Base-by-base conservation (phyloP, 352 stramenopile genomes). In the Aphanomyces euteiches region DNA sequence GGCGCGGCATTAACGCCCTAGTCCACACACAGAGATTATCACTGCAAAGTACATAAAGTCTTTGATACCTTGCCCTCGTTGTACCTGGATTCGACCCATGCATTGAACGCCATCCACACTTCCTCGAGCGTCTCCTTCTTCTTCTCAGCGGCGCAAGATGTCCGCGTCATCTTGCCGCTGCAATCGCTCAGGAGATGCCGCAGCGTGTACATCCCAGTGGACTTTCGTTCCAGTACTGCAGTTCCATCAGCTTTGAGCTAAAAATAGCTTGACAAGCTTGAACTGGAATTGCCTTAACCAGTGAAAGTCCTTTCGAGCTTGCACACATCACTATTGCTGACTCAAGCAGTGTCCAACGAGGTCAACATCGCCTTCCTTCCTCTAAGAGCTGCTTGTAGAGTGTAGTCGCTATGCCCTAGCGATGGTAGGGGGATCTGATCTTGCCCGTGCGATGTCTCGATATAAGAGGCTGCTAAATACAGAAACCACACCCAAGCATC, bases 81-180 rank as follows among this genome's bases (percentile, higher is more conserved):
- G 65, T 90, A 89, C 43, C 82, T 82, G 47, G 81, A 87, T 53
- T 89, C 81, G 64, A 92, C 85, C 84, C 84, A 92, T 57, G 84
- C 84, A 64, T 90, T 92, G 50, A 92, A 75, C 37, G 84, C 84
- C 4, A 78, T 70, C 84, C 84, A 92, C 12, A 90, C 72, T 58
- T 88, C 80, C 66, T 88, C 84, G 13, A 92, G 79, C 8, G 79
- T 90, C 70, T 92, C 83, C 36, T 77, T 78, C 70, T 90, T 90
- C 70, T 82, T 84, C 41, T 90, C 79, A 6, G 78, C 63, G 7
- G 80, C 74, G 45, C 78, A 78, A 73, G 81, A 78, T 50, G 84
- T 90, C 45, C 84, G 80, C 37, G 79, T 80, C 60, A 84, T 65
- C 40, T 78, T 79, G 38, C 77, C 73, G 56, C 82, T 89, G 73